Percentiles rank a stretch among this genome's conserved stretches.
Conservation (phyloP, 345 rosid species). For the Luvunga scandens region DNA sequence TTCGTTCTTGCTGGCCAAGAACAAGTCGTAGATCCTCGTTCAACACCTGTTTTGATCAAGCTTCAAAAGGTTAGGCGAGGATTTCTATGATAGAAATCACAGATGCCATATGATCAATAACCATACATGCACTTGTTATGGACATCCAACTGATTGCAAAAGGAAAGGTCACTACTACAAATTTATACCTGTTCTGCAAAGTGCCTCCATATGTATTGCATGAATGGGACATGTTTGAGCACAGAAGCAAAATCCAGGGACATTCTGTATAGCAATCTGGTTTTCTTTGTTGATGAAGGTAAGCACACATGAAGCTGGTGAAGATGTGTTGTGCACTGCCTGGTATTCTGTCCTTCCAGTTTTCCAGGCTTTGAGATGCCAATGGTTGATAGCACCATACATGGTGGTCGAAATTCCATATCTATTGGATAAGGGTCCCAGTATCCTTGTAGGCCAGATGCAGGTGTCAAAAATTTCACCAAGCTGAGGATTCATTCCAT, state of each 20-base stretch:
- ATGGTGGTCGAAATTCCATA: slow-evolving; percentile 97
- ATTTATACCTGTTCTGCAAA: slow-evolving; percentile 83
- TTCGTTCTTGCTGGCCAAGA: slow-evolving; percentile 90
- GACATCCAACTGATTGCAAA: background rate
- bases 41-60: slow-evolving; percentile 55
- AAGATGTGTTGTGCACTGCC: slow-evolving; percentile 82
- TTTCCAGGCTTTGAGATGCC: slow-evolving; percentile 98
- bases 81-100: background rate
- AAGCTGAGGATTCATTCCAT: slow-evolving; percentile 47
- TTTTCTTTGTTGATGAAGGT: slow-evolving; percentile 82
- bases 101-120: background rate
- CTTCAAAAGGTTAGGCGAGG: background rate
- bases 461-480: slow-evolving; percentile 88
- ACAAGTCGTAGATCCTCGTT: slow-evolving; percentile 90
- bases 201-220: slow-evolving; percentile 85
- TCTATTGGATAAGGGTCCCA: slow-evolving; percentile 99
- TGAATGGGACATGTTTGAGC: slow-evolving; percentile 78
- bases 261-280: slow-evolving; percentile 86
- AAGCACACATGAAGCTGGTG: slow-evolving; percentile 96
- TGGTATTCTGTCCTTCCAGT: slow-evolving; percentile 71
- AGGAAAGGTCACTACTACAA: background rate
- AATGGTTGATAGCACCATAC: slow-evolving; percentile 89
- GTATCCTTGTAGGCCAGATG: slow-evolving; percentile 89
- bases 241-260: slow-evolving; percentile 92
- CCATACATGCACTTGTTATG: background rate